Base-by-base conservation (phyloP, 257 asterid genomes). In the Ehretia macrophylla region DNA sequence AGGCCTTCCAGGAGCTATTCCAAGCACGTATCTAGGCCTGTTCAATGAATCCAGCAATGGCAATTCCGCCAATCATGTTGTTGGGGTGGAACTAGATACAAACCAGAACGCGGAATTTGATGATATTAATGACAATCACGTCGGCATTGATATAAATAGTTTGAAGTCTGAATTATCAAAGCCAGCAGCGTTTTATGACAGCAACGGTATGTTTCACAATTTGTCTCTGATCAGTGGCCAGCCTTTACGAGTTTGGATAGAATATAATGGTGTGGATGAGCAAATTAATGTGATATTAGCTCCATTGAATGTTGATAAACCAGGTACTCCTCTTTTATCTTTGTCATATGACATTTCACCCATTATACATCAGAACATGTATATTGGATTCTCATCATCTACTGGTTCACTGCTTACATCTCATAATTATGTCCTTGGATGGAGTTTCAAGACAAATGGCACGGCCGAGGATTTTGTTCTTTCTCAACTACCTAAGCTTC, bases 171-270 rank as follows among this genome's bases (percentile, higher is more conserved):
- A 39, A 17, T 17, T 0, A 4, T 22, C 67, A 45, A 12, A 22
- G 12, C 55, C 69, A 14, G 74, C 74, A 56, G 63, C 51, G 12
- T 35, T 44, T 18, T 47, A 16, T 13, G 67, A 46, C 14, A 51
- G 27, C 0, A 20, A 67, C 35, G 50, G 72, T 20, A 11, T 8
- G 6, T 6, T 37, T 53, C 12, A 17, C 14, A 74, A 84, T n/a
- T 62, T 86, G 76, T 74, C 68, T 3, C 69, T 86, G 0, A 66
- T n/a, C 0, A 66, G 72, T 11, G 72, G 72, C 46, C 48, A 50
- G 39, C 46, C 32, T 10, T 51, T 66, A 45, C 72, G 59, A 16
- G 14, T 45, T 4, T 66, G 72, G 72, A 65, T 69, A 17, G 69
- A 69, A 17, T 70, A 70, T 27, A 17, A 58, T 14, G 58, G 48